Percentiles rank a stretch among this genome's conserved stretches.
Evolutionary conservation across 257 asterid genomes (phyloP).

Genomic region (Lycium barbarum): DNA sequence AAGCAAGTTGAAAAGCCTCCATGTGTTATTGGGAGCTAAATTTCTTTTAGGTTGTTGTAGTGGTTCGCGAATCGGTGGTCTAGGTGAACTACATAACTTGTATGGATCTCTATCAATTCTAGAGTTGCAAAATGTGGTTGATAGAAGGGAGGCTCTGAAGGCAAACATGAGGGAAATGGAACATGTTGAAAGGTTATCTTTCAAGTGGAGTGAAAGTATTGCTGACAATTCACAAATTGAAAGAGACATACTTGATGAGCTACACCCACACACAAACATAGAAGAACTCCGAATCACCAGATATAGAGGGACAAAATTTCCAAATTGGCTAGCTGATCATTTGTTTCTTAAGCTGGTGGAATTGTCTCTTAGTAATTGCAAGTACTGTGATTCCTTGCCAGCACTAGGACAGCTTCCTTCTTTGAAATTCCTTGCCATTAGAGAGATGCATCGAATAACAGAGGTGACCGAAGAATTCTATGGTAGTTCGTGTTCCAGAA

Average conservation of each 20-base stretch:
- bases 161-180: neutral
- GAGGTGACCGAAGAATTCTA: slow-evolving; percentile 4
- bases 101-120: neutral
- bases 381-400: slow-evolving; percentile 13
- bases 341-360: neutral
- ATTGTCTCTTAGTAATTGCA: neutral
- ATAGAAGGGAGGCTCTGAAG: neutral
- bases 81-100: neutral
- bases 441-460: neutral
- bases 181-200: neutral
- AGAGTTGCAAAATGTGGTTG: slow-evolving; percentile 18
- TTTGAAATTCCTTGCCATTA: neutral
- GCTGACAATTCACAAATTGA: neutral
- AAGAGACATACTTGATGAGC: neutral
- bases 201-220: neutral
- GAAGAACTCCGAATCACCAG: neutral
- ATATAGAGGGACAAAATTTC: slow-evolving; percentile 3
- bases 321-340: slow-evolving; percentile 21
- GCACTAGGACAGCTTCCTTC: slow-evolving; percentile 19
- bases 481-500: neutral
- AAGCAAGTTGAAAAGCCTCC: slow-evolving; percentile 15
- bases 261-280: slow-evolving; percentile 20
- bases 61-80: neutral
- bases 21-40: neutral
- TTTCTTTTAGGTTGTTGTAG: neutral